Conservation (phyloP, 1,284 basidiomycete species). For the Malassezia slooffiae region DNA sequence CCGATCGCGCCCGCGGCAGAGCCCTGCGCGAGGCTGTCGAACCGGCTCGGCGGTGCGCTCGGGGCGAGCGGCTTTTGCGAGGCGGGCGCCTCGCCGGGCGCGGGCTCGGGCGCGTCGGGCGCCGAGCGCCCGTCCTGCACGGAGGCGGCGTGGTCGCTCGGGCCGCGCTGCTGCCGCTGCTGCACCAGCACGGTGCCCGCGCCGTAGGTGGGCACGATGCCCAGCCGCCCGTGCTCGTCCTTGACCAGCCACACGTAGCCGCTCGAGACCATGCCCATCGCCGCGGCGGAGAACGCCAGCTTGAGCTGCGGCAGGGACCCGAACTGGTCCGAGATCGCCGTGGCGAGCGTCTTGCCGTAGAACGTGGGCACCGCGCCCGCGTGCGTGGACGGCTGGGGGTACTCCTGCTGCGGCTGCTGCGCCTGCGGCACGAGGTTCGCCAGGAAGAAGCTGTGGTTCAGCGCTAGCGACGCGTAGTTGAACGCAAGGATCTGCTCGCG, state of each 20-base stretch:
- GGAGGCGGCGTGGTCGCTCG: conserved; percentile 24
- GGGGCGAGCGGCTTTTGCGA: background rate
- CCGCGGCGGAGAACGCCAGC: conserved; percentile 64
- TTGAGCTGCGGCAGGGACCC: conserved; percentile 62
- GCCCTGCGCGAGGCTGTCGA: conserved; percentile 9
- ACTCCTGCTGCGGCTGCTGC: conserved; percentile 5
- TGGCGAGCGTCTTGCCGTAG: conserved; percentile 48
- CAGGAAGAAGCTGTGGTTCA: conserved; percentile 94
- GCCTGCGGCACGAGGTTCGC: conserved; percentile 57
- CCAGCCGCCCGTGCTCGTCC: conserved; percentile 57
- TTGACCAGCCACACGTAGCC: conserved; percentile 82
- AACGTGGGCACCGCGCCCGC: conserved; percentile 12
- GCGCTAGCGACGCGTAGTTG: conserved; percentile 79
- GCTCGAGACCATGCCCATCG: conserved; percentile 60
- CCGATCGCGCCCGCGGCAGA: conserved; percentile 47
- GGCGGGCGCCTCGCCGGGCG: background rate
- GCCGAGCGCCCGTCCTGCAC: conserved; percentile 25
- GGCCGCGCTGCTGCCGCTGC: conserved; percentile 28
- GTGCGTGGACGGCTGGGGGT: conserved; percentile 16
- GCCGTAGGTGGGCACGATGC: conserved; percentile 72
- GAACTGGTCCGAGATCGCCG: conserved; percentile 52
- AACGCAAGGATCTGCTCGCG: conserved; percentile 63
- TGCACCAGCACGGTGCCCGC: conserved; percentile 74
- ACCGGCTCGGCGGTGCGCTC: conserved; percentile 3
- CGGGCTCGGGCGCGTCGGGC: conserved; percentile 11